These are phyloP conservation scores for Leersia perrieri DNA, from an alignment of 176 grass and related monocot species.

Conservation along the genomic window DNA sequence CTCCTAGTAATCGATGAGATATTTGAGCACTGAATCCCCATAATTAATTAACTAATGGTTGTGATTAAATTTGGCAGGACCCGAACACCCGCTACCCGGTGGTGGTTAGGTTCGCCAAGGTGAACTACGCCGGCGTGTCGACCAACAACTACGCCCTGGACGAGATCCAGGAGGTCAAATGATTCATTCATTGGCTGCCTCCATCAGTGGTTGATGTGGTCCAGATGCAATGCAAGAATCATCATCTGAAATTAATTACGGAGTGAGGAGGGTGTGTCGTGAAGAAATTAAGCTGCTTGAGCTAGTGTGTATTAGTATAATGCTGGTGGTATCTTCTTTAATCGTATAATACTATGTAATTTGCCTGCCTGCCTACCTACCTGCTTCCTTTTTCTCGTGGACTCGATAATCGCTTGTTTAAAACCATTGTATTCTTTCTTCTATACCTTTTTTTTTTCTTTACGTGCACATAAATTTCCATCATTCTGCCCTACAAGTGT, in stretches of 20 bases:
- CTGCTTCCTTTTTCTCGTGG: constrained; percentile 34
- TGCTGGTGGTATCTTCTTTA: background rate
- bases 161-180: constrained; percentile 79
- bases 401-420: constrained; percentile 24
- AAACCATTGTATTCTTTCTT: constrained; percentile 10
- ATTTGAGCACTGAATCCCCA: no score
- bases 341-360: constrained; percentile 25
- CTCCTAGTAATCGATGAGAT: background rate
- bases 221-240: background rate
- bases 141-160: constrained; percentile 96
- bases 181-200: background rate
- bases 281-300: background rate
- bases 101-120: constrained; percentile 81
- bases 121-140: constrained; percentile 86
- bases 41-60: no score
- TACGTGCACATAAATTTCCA: constrained; percentile 2
- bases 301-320: constrained; percentile 40
- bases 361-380: constrained; percentile 11
- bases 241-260: background rate
- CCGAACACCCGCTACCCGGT: constrained; percentile 76
- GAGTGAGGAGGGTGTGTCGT: background rate
- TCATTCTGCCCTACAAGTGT: no score
- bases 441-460: background rate
- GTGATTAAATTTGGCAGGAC: constrained; percentile 55
- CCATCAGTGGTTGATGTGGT: no score